Base-by-base conservation (phyloP, 1,284 basidiomycete genomes). In the Fomitopsis betulina region DNA sequence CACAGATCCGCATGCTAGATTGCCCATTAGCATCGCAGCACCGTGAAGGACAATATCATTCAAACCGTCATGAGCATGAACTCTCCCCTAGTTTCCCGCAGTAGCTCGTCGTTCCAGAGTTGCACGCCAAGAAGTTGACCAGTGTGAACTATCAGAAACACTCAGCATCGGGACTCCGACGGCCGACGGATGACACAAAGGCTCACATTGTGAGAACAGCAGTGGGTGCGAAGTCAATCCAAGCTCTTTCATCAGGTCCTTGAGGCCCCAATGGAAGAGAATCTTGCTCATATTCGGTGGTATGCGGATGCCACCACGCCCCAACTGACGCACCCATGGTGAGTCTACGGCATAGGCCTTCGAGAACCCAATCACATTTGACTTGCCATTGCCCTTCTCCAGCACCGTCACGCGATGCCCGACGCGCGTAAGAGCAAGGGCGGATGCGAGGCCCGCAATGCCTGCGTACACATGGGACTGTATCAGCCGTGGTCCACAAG, bases 261-360 rank as follows among this genome's bases (percentile, higher is more conserved):
- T 70, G 13, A 85, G 66, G 1, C 83, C 83, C 85, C 84, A 86
- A 50, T 79, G 74, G 56, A 76, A 76, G 23, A 85, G 69, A 12
- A 85, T 76, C 61, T 85, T 85, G 2, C 82, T 76, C 39, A 80
- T 68, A 57, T 86, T 85, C 2, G 83, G 83, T 40, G 83, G 75
- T 56, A 84, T 69, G 13, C 82, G 75, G 57, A 78, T 70, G 27
- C 80, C 81, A 55, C 79, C 76, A 38, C 67, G 68, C 9, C 65
- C 64, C 43, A 42, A 51, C 63, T 64, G 52, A 2, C 7, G 19
- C 17, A 8, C 37, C 5, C 27, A 19, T 25, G 10, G 15, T 40
- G 15, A 42, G 42, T 40, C 33, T 30, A 52, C 40, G 17, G 49
- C 53, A 19, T 5, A 38, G 9, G 27, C 15, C 3, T 1, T 10